These are phyloP conservation scores for Saccharomycopsis amapae DNA, from an alignment of 805 yeast genomes.

Conservation along the genomic window DNA sequence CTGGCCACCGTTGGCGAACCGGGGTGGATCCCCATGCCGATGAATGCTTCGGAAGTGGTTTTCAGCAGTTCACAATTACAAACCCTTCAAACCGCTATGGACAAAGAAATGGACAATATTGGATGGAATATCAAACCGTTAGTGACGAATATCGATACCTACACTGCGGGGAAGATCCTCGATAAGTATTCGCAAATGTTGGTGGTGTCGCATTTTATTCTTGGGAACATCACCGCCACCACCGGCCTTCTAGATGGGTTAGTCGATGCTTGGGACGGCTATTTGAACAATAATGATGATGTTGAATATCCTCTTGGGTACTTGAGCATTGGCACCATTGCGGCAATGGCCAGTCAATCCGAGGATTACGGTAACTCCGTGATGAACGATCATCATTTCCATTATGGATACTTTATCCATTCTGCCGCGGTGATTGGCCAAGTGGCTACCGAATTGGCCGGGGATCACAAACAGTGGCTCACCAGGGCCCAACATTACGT, in stretches of 20 bases:
- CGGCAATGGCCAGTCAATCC: constrained; percentile 42
- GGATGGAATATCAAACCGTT: constrained; percentile 34
- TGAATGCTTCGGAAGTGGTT: too few species aligned
- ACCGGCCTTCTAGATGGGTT: constrained; percentile 30
- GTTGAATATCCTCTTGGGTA: constrained; percentile 45
- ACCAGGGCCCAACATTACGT: constrained; percentile 46
- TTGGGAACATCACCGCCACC: constrained; percentile 37
- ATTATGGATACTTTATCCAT: constrained; percentile 76
- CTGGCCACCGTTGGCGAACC: not conserved
- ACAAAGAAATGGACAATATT: constrained; percentile 28
- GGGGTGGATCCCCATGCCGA: too few species aligned
- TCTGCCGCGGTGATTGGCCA: constrained; percentile 76
- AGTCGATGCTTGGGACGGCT: constrained; percentile 38
- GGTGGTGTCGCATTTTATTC: constrained; percentile 42
- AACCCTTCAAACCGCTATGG: not conserved
- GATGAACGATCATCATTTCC: constrained; percentile 85
- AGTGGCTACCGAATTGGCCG: constrained; percentile 48
- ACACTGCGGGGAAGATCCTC: constrained; percentile 45
- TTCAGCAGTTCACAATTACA: not conserved
- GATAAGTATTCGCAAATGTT: constrained; percentile 54
- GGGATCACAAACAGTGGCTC: constrained; percentile 40
- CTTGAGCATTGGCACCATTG: constrained; percentile 51
- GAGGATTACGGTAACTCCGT: constrained; percentile 66
- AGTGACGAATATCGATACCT: constrained; percentile 37
- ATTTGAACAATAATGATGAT: constrained; percentile 37